Base-by-base conservation (phyloP, 495 filamentous ascomycete genomes). In the Cercophora samala region DNA sequence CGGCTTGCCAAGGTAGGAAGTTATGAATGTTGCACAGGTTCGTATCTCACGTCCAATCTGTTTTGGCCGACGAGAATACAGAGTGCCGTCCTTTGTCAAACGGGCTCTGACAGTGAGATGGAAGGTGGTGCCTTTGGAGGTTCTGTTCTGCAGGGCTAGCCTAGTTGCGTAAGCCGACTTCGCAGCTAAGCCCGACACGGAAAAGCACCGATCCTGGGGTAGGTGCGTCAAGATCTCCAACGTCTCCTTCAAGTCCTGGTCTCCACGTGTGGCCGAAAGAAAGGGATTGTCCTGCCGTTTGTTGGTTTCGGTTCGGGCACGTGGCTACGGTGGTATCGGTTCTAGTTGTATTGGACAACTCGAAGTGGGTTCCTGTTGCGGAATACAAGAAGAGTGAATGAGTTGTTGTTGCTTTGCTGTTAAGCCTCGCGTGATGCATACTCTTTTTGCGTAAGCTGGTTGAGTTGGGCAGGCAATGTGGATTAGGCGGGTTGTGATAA, bases 181-280 rank as follows among this genome's bases (percentile, higher is more conserved):
- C n/a, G 11, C 4, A 18, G n/a, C 11, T 21, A 56, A 56, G 22
- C 53, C 53, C 0, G 53, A 56, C 22, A 19, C 5, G 22, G 53
- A 6, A 5, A 56, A 56, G 53, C 22, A 19, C 61, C 61, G 61
- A 63, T 51, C 32, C 59, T 26, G 65, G 65, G 59, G 60, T 53
- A 56, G 29, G 65, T 64, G 59, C 66, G 66, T 68, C 61, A 58
- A 60, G n/a, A 22, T 61, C 52, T 60, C 58, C 26, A 46, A 46
- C 37, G 37, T 46, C 37, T 46, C 37, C 37, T 46, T 9, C 37
- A 46, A 46, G 37, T 46, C 37, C 37, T 46, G 37, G 37, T 46
- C 37, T 46, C 37, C 37, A 46, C 37, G 37, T 46, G 9, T 46
- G n/a, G 53, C n/a, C 21, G 53, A 56, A 56, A 23, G 22, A 56